Evolutionary conservation across 139 green algal genomes (phyloP), one percentile per base, ranked within the genome.

Genomic region (Raphidocelis subcapitata): DNA sequence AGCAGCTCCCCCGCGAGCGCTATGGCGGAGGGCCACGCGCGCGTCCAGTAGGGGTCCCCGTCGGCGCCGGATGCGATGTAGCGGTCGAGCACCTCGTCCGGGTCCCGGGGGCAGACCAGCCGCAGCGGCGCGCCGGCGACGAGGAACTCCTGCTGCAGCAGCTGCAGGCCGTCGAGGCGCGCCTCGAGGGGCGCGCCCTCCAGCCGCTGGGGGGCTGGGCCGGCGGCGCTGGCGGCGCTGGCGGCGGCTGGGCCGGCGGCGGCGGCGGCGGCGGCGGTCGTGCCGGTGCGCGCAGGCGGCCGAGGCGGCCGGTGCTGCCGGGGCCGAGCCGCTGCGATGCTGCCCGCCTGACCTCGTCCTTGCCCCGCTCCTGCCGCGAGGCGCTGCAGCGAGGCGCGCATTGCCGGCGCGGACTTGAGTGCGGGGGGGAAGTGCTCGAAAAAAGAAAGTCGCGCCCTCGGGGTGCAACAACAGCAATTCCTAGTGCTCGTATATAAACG

Each of bases 11-110:
- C 61, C 0, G 89, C 85, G 28, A 97, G 78, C 20, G 87, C 86
- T 8, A 95, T 66, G 3, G 92, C 90, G 0, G 87, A 93, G 12
- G 92, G 90, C 92, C 92, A 97, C 12, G 80, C 81, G 20, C 85
- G 79, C 20, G 72, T 75, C 91, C 70, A 77, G 60, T 77, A 77
- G 14, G 70, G 70, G 60, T 77, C 70, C 0, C 70, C 61, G 41
- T 77, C 70, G 20, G 62, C 51, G 33, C 70, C 70, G 47, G 26
- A 14, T 0, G 68, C 61, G 15, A 96, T 89, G 77, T 95, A 96
- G 72, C 88, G 81, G 57, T 96, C 85, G 66, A 96, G 87, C 4
- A 94, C 86, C 46, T 77, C 81, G 71, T 93, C 88, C 12, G 91
- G 73, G 57, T 88, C 82, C 5, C n/a, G 15, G 0, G 88, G 88